Evolutionary conservation across 306 rosid genomes (phyloP).

Genomic region (Fragaria nilgerrensis): DNA sequence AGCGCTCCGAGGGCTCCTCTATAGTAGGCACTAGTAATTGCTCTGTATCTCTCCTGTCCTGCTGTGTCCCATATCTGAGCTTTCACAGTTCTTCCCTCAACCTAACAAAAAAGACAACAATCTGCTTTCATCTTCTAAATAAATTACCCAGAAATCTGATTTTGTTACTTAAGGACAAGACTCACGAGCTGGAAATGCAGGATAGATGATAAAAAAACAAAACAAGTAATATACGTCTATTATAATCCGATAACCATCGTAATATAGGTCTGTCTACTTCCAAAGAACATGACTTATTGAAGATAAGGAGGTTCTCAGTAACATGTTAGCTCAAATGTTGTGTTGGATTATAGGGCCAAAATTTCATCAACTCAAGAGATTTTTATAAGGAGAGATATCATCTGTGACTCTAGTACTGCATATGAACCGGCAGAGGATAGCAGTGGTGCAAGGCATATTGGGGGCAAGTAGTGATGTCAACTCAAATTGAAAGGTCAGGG

Average conservation of each 20-base stretch:
- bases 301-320: neutral
- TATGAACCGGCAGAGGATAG: neutral
- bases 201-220: neutral
- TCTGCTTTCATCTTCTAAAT: neutral
- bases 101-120: conserved; percentile 37
- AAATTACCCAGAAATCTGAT: neutral
- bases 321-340: neutral
- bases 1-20: conserved; percentile 95
- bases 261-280: neutral
- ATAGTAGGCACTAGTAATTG: conserved; percentile 92
- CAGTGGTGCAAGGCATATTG: neutral
- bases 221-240: neutral
- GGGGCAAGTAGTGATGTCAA: neutral
- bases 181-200: neutral
- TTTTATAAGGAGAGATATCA: neutral
- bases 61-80: conserved; percentile 99
- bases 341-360: neutral
- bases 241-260: neutral
- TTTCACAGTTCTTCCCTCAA: conserved; percentile 86
- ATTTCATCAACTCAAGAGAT: neutral
- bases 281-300: neutral
- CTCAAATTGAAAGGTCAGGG: neutral
- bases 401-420: neutral
- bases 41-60: conserved; percentile 94
- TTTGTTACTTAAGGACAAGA: neutral